Percentiles rank a stretch among this genome's conserved stretches.
phyloP scores from a whole-genome alignment of 345 rosid genomes.

The Durio zibethinus region DNA sequence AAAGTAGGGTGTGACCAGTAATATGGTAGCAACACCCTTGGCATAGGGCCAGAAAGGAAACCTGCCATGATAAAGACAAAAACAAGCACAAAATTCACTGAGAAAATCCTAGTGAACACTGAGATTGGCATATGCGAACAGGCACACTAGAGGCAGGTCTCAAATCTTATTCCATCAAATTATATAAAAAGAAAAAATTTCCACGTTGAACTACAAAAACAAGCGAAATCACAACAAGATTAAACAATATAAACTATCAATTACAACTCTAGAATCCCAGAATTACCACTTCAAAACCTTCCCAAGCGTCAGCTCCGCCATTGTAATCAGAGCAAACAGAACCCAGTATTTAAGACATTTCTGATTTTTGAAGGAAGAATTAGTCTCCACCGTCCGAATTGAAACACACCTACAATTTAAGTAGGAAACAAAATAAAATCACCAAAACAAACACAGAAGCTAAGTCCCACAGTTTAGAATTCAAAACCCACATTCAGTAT shows the following conservation, averaged over 20 bases:
- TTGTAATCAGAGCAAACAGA: constrained; percentile 23
- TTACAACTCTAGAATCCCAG: background rate
- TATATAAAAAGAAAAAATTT: background rate
- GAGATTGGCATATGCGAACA: background rate
- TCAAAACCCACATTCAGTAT: background rate
- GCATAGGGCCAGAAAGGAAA: constrained; percentile 36
- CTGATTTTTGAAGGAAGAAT: constrained; percentile 21
- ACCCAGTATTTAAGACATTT: constrained; percentile 42
- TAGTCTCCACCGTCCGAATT: constrained; percentile 23
- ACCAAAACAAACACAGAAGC: background rate
- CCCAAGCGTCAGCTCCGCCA: constrained; percentile 24
- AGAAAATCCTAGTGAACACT: background rate
- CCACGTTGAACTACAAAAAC: background rate
- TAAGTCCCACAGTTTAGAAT: background rate
- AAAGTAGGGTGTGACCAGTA: constrained; percentile 33
- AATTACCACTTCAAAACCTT: constrained; percentile 26
- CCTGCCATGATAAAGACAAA: constrained; percentile 18
- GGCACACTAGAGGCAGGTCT: background rate
- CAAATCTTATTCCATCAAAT: background rate
- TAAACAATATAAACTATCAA: background rate
- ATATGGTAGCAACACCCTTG: constrained; percentile 29
- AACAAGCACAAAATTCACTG: background rate
- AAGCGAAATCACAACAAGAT: background rate
- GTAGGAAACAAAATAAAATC: background rate
- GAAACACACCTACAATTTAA: constrained; percentile 27